Conservation (phyloP, 169 alveolate genomes). For the Plasmodium blacklocki region DNA sequence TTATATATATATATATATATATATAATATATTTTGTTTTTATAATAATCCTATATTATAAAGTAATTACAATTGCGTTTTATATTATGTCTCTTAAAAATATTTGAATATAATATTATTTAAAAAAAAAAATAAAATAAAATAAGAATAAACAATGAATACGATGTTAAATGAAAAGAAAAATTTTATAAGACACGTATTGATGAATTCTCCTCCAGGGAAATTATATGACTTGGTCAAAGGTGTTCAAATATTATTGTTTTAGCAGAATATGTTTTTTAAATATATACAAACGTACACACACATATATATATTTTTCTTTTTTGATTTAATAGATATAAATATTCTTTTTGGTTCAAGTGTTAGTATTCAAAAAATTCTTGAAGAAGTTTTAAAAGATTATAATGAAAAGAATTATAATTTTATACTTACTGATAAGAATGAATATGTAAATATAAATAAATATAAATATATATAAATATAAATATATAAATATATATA, state of each 20-base stretch:
- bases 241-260: conserved; percentile 20
- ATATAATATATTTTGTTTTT: too few relatives aligned
- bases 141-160: conserved; percentile 18
- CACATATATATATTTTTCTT: background rate
- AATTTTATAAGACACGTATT: conserved; percentile 70
- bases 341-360: conserved; percentile 57
- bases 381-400: conserved; percentile 34
- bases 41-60: too few relatives aligned
- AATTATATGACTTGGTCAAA: conserved; percentile 47
- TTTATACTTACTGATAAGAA: conserved; percentile 25
- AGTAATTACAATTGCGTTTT: too few relatives aligned
- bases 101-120: too few relatives aligned
- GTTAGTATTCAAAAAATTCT: conserved; percentile 21
- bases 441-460: conserved; percentile 32
- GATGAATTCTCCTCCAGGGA: conserved; percentile 60
- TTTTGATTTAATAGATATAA: conserved; percentile 24
- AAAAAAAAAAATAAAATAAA: too few relatives aligned
- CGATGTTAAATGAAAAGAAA: conserved; percentile 63
- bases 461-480: background rate
- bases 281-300: background rate
- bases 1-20: too few relatives aligned
- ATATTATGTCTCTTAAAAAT: too few relatives aligned
- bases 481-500: background rate
- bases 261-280: background rate
- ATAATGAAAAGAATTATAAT: conserved; percentile 43